Evolutionary conservation across 139 green algal genomes (phyloP).

Genomic region (Chlorella sp.): DNA sequence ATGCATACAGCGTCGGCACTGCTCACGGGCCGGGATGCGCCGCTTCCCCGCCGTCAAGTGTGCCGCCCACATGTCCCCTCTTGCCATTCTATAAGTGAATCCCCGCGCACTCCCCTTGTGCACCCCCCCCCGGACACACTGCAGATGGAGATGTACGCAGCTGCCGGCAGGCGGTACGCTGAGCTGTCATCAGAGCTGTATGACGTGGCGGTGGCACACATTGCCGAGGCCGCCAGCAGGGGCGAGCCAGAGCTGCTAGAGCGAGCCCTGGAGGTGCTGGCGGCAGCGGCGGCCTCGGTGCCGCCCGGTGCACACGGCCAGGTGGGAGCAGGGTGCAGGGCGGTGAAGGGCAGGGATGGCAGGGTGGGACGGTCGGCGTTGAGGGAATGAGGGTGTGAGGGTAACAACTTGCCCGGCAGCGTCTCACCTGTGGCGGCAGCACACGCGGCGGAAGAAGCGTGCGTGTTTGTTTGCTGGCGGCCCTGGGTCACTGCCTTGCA

Average conservation of each 20-base stretch:
- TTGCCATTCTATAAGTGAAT: no score
- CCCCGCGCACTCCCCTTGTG: no score
- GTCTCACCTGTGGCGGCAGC: background rate
- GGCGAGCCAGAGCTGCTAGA: conserved; percentile 11
- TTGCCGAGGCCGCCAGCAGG: conserved; percentile 28
- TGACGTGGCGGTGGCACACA: conserved; percentile 46
- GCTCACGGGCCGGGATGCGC: no score
- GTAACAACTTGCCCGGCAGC: no score
- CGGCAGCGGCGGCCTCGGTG: background rate
- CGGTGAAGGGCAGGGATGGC: background rate
- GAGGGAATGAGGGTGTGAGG: background rate
- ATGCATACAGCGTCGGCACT: no score
- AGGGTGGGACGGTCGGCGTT: background rate
- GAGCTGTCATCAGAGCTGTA: conserved; percentile 47
- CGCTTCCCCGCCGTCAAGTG: no score
- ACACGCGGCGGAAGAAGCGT: no score
- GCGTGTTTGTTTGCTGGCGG: no score
- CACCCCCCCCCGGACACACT: background rate
- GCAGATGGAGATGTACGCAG: conserved; percentile 44
- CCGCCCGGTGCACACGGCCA: background rate
- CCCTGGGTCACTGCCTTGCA: background rate
- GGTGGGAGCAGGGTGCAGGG: background rate
- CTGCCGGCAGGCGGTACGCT: conserved; percentile 11
- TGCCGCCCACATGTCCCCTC: no score
- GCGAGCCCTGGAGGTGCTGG: conserved; percentile 34